Evolutionary conservation across 345 rosid genomes (phyloP).

Genomic region (Populus simonii): DNA sequence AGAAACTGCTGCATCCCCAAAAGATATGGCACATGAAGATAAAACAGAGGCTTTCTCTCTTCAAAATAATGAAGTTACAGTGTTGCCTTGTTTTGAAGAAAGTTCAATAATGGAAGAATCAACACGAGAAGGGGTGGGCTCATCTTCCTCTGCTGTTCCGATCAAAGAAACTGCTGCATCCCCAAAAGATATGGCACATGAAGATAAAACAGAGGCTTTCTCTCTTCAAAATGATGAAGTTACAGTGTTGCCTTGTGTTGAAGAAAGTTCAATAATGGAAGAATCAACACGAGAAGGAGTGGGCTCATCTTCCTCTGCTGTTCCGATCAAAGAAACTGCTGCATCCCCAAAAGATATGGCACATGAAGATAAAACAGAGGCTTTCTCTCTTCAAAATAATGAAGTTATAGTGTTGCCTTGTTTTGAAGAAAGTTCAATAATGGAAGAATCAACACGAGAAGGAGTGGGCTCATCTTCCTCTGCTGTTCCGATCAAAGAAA

Average conservation of each 20-base stretch:
- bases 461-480: slow-evolving; percentile 16
- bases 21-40: slow-evolving; percentile 22
- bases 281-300: slow-evolving; percentile 12
- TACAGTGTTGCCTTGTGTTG: slow-evolving; percentile 9
- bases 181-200: slow-evolving; percentile 14
- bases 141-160: background rate
- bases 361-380: slow-evolving; percentile 19
- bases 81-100: slow-evolving; percentile 13
- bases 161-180: slow-evolving; percentile 2
- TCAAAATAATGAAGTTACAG: slow-evolving; percentile 9
- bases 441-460: slow-evolving; percentile 15
- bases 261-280: slow-evolving; percentile 13
- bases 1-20: slow-evolving; percentile 2
- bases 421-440: slow-evolving; percentile 6
- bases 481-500: background rate
- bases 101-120: slow-evolving; percentile 14
- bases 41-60: slow-evolving; percentile 24
- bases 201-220: slow-evolving; percentile 20
- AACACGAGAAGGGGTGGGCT: slow-evolving; percentile 8
- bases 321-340: background rate
- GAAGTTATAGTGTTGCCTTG: slow-evolving; percentile 7
- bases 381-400: slow-evolving; percentile 23
- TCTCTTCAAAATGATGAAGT: slow-evolving; percentile 18
- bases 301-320: slow-evolving; percentile 11
- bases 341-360: slow-evolving; percentile 16